Evolutionary conservation across 176 grass and related monocot genomes (phyloP).

Genomic region (Microstegium vimineum): DNA sequence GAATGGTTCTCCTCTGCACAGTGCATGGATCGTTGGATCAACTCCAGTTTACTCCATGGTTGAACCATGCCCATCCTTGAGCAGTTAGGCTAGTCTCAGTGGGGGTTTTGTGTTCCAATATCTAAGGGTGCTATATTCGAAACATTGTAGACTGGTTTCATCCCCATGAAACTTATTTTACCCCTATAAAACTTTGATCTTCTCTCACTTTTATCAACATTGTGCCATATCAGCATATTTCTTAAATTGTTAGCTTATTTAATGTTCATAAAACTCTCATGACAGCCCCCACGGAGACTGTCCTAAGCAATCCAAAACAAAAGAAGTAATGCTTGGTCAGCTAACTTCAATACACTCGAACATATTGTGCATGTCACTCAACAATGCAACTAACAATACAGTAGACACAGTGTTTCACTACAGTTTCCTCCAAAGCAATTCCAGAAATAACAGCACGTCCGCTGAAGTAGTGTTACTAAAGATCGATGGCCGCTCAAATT

Average conservation of each 20-base stretch:
- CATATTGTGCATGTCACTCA: neutral
- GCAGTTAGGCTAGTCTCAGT: no score
- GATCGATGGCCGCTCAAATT: neutral
- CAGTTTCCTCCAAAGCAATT: neutral
- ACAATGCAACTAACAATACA: neutral
- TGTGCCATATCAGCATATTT: neutral
- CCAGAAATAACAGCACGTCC: neutral
- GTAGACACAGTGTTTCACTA: neutral
- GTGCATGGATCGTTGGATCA: neutral
- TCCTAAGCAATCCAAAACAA: neutral
- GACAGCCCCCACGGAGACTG: neutral
- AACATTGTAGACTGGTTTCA: neutral
- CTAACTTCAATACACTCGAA: neutral
- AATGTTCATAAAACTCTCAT: neutral
- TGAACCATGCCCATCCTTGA: neutral
- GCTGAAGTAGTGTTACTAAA: neutral
- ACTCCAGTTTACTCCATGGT: neutral
- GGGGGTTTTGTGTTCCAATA: no score
- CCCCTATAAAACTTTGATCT: neutral
- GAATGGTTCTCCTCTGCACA: neutral
- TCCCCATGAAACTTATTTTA: neutral
- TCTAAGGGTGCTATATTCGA: neutral
- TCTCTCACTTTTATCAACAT: neutral
- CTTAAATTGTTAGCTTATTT: neutral
- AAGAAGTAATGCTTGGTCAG: neutral